Evolutionary conservation across 306 rosid species (phyloP).

Genomic region (Gillenia trifoliata): DNA sequence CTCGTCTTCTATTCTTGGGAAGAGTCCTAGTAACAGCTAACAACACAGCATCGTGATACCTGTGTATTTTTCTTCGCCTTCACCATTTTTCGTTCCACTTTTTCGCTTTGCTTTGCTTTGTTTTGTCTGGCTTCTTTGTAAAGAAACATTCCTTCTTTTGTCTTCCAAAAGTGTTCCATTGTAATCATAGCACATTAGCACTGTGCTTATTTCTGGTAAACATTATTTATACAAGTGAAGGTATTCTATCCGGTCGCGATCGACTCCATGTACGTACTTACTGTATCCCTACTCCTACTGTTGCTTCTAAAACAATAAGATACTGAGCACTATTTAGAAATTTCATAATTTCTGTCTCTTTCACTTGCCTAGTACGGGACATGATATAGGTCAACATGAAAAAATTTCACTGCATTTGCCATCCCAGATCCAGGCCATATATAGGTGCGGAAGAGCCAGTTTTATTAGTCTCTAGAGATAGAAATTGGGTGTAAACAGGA

Average conservation of each 20-base stretch:
- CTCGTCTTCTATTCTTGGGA: conserved; percentile 45
- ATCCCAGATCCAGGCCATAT: too few relatives aligned
- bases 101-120: conserved; percentile 15
- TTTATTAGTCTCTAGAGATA: too few relatives aligned
- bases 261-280: too few relatives aligned
- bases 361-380: too few relatives aligned
- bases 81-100: not conserved
- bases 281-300: too few relatives aligned
- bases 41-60: conserved; percentile 20
- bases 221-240: not conserved
- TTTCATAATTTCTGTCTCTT: too few relatives aligned
- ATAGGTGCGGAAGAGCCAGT: too few relatives aligned
- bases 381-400: too few relatives aligned
- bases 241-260: not conserved
- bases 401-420: too few relatives aligned
- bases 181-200: conserved; percentile 1
- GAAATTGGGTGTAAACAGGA: too few relatives aligned
- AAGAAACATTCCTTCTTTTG: conserved; percentile 9
- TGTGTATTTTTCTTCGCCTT: not conserved
- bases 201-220: not conserved
- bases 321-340: too few relatives aligned
- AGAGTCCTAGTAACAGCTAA: conserved; percentile 59
- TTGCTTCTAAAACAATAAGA: too few relatives aligned
- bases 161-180: not conserved
- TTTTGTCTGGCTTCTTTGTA: conserved; percentile 32